Evolutionary conservation across 2,329 filamentous ascomycete genomes (phyloP).

Genomic region (Cryphonectria japonica): DNA sequence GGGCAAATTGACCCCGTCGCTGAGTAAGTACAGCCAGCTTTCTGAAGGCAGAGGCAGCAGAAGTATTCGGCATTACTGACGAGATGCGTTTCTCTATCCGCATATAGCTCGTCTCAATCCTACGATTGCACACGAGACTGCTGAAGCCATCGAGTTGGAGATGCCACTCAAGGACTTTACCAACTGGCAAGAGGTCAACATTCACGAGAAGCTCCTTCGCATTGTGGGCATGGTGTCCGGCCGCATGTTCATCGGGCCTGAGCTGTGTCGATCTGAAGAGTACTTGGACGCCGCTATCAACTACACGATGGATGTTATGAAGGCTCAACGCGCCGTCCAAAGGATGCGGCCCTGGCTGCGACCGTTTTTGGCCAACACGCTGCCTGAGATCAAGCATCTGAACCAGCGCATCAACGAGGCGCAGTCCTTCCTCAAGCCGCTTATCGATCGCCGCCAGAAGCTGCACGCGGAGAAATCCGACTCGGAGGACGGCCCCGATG

Average conservation of each 20-base stretch:
- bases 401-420: slow-evolving; percentile 39
- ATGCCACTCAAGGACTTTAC: slow-evolving; percentile 37
- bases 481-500: slow-evolving; percentile 41
- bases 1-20: slow-evolving; percentile 13
- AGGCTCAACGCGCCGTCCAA: slow-evolving; percentile 38
- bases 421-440: slow-evolving; percentile 40
- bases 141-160: slow-evolving; percentile 37
- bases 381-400: slow-evolving; percentile 41
- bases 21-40: slow-evolving; percentile 1
- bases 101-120: slow-evolving; percentile 41
- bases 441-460: slow-evolving; percentile 39
- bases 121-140: slow-evolving; percentile 43
- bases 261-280: slow-evolving; percentile 47
- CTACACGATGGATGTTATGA: slow-evolving; percentile 50
- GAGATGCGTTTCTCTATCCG: neutral
- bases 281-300: slow-evolving; percentile 52
- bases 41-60: neutral
- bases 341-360: slow-evolving; percentile 7
- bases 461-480: slow-evolving; percentile 27
- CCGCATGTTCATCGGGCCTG: slow-evolving; percentile 50
- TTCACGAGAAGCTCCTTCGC: slow-evolving; percentile 46
- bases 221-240: slow-evolving; percentile 52
- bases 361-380: neutral
- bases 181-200: slow-evolving; percentile 46
- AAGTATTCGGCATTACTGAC: neutral